Evolutionary conservation across 73 alveolate species (phyloP).

Genomic region (Paramecium sexaurelia): DNA sequence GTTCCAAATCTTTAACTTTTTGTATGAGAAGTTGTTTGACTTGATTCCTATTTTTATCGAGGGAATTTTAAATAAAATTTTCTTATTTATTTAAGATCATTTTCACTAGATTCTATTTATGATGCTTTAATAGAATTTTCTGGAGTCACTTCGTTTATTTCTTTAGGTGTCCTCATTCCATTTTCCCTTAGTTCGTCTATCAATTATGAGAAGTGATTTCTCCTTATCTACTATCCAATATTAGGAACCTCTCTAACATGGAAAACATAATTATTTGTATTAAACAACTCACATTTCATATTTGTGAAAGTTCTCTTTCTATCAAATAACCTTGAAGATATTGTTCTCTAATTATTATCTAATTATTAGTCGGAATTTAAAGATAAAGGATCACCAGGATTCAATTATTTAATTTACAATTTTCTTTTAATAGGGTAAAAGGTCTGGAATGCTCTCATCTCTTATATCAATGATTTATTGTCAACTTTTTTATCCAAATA

Average conservation of each 20-base stretch:
- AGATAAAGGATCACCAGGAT: not conserved
- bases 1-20: not conserved
- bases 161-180: not conserved
- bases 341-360: not conserved
- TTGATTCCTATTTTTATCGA: not conserved
- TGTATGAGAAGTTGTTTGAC: not conserved
- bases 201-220: not conserved
- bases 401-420: not conserved
- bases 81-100: not conserved
- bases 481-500: not conserved
- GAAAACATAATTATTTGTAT: not conserved
- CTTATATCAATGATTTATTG: not conserved
- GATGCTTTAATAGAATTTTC: not conserved
- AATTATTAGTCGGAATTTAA: not conserved
- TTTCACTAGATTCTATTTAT: not conserved
- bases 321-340: not conserved
- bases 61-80: not conserved
- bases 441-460: constrained; percentile 1
- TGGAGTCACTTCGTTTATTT: not conserved
- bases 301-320: not conserved
- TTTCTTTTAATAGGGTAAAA: not conserved
- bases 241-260: not conserved
- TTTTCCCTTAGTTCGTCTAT: not conserved
- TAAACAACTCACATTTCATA: not conserved
- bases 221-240: not conserved